phyloP scores from a whole-genome alignment of 805 yeast species.

The Lipomyces yamanashiensis region DNA sequence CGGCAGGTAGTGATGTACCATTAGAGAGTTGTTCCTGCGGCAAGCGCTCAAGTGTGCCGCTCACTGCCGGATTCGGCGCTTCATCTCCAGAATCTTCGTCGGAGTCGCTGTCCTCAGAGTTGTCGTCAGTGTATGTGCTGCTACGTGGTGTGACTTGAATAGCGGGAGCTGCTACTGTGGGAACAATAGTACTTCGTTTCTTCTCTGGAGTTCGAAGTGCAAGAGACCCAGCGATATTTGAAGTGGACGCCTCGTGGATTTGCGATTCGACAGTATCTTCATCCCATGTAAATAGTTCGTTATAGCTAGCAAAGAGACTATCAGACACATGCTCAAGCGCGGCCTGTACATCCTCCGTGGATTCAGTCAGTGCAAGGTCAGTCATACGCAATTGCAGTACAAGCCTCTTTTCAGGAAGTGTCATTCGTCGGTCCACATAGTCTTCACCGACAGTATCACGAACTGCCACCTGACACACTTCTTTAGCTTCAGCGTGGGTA shows the following conservation, averaged over 20 bases:
- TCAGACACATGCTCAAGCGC: slow-evolving; percentile 35
- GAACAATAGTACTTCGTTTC: slow-evolving; percentile 23
- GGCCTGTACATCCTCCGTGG: slow-evolving; percentile 28
- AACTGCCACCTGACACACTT: slow-evolving; percentile 17
- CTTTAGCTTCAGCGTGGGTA: slow-evolving; percentile 20
- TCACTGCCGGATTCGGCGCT: not conserved
- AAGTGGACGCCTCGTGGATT: slow-evolving; percentile 36
- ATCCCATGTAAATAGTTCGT: slow-evolving; percentile 36
- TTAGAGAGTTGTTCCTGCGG: slow-evolving; percentile 24
- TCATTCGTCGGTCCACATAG: slow-evolving; percentile 12
- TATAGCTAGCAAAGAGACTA: slow-evolving; percentile 29
- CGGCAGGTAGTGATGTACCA: slow-evolving; percentile 19
- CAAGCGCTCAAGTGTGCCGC: slow-evolving; percentile 16
- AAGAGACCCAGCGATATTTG: slow-evolving; percentile 19
- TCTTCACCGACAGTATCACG: slow-evolving; percentile 6
- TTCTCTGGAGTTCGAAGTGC: slow-evolving; percentile 25
- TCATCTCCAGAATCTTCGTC: slow-evolving; percentile 8
- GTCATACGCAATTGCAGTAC: slow-evolving; percentile 31
- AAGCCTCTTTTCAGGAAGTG: slow-evolving; percentile 29
- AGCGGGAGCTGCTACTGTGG: slow-evolving; percentile 27
- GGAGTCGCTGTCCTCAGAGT: slow-evolving; percentile 3
- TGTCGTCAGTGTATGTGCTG: slow-evolving; percentile 9
- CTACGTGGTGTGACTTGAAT: slow-evolving; percentile 13
- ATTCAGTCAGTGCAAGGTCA: slow-evolving; percentile 31
- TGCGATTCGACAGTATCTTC: slow-evolving; percentile 37